phyloP scores from a whole-genome alignment of 2,329 filamentous ascomycete species.

The Apiospora malaysiana region DNA sequence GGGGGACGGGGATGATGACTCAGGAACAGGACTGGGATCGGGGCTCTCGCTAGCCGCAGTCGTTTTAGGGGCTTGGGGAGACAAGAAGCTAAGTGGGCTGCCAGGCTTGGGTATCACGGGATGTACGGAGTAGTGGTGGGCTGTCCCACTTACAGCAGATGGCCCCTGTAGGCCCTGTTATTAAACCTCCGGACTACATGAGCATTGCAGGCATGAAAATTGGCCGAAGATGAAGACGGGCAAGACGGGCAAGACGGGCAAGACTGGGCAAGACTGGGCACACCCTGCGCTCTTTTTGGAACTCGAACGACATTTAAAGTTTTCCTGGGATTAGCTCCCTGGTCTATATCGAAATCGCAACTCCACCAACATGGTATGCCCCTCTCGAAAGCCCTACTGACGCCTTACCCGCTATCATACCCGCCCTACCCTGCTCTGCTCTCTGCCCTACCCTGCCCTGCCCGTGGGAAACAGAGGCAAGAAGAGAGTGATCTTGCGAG shows the following conservation, averaged over 20 bases:
- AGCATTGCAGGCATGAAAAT: not conserved
- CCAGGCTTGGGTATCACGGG: not conserved
- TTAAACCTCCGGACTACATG: not conserved
- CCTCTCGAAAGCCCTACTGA: not conserved
- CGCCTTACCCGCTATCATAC: not conserved
- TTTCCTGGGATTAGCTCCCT: not conserved
- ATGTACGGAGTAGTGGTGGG: not conserved
- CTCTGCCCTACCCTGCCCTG: too few relatives aligned
- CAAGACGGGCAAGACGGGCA: too few relatives aligned
- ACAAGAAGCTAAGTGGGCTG: not conserved
- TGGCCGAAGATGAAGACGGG: not conserved
- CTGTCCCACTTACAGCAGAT: slow-evolving; percentile 2
- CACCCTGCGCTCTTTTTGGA: not conserved
- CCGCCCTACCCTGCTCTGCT: not conserved
- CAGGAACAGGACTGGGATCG: not conserved
- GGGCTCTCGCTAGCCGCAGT: not conserved
- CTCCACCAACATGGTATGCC: not conserved
- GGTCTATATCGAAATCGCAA: not conserved
- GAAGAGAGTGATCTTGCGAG: not conserved
- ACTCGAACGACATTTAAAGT: not conserved
- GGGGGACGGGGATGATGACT: not conserved
- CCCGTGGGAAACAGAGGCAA: not conserved
- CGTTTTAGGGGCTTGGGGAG: not conserved
- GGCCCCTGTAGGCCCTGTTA: not conserved
- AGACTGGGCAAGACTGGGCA: not conserved